Evolutionary conservation across 2,329 filamentous ascomycete species (phyloP), one percentile per base, ranked within the genome.

Genomic region (Thielaviopsis populi): DNA sequence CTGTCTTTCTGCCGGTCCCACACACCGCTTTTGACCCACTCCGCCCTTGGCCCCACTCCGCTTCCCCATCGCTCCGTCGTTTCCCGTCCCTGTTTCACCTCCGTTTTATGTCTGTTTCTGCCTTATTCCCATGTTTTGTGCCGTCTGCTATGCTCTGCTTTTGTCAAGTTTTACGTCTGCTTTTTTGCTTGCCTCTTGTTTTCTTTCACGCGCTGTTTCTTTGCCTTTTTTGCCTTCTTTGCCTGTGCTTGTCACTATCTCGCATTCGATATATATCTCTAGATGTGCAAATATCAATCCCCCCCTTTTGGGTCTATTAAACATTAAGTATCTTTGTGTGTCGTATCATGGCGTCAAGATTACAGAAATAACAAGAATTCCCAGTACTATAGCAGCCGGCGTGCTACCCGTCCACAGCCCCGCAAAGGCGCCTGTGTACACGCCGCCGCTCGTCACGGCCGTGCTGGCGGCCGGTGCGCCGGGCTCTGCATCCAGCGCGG

Each of bases 401-500:
- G 17, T 4, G 15, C 53, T 43, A 13, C 41, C 30, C 27, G 15
- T 33, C 30, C n/a, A 8, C 3, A 54, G 4, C 50, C 6, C 27
- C 17, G 50, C 27, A 7, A 54, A 8, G 15, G 53, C 22, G 48
- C 17, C 30, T 37, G 13, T n/a, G 17, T 61, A 40, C 33, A 10
- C 46, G 10, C 43, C 62, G 40, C 62, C 59, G 42, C 59, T 54
- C 37, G 30, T 60, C 15, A 53, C 59, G 3, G n/a, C 46, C 22
- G 37, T 37, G 22, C 43, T 56, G 5, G 54, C 30, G 5, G 54
- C 22, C 22, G 54, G 19, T 10, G 60, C 33, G 6, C 64, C 64
- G 1, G 64, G 62, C 8, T 61, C 60, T 22, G 43, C 41, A 8
- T 61, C 64, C 19, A 65, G 53, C 19, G 64, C 64, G 15, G 64